Evolutionary conservation across 129 eudicot species (phyloP), one percentile per base, ranked within the genome.

Genomic region (Flaveria trinervia): DNA sequence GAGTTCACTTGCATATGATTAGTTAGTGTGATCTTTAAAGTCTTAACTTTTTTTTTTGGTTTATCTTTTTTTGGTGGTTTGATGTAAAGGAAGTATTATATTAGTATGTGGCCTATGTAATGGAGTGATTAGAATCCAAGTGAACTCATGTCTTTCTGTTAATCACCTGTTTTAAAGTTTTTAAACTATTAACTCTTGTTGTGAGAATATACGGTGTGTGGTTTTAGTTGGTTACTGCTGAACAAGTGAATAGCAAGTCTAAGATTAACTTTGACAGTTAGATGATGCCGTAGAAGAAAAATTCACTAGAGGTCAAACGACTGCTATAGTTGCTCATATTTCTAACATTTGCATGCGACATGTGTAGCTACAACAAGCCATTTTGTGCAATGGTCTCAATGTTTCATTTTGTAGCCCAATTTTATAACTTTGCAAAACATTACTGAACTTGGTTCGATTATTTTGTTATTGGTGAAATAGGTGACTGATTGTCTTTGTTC

Each of bases 221-320:
- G 39, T 18, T 76, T 8, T 48, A 36, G 74, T 51, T 39, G 22
- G 62, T 76, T 50, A 51, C 52, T 76, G 73, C 52, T 50, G 11
- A 65, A 25, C 66, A 44, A 45, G 50, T 45, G 13, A 45, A 45
- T 8, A 62, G 10, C 39, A 67, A 52, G 52, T 22, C 15, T 67
- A 39, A 66, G 36, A 56, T 1, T 65, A 46, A 46, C 14, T n/a
- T 18, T 26, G 61, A 5, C 48, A 9, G 59, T 14, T 59, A 73
- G 15, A 56, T 36, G 54, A 41, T 39, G 15, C 15, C 39, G 54
- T 15, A 74, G 44, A 74, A 57, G 59, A 44, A 20, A 59, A 74
- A 14, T 20, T 18, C 16, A 10, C 25, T 48, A 64, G 50, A 26
- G 28, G 25, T 46, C n/a, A n/a, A 30, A 6, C 33, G 46, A 30